Evolutionary conservation across 345 rosid genomes (phyloP), one percentile per base, ranked within the genome.

Genomic region (Excoecaria agallocha): DNA sequence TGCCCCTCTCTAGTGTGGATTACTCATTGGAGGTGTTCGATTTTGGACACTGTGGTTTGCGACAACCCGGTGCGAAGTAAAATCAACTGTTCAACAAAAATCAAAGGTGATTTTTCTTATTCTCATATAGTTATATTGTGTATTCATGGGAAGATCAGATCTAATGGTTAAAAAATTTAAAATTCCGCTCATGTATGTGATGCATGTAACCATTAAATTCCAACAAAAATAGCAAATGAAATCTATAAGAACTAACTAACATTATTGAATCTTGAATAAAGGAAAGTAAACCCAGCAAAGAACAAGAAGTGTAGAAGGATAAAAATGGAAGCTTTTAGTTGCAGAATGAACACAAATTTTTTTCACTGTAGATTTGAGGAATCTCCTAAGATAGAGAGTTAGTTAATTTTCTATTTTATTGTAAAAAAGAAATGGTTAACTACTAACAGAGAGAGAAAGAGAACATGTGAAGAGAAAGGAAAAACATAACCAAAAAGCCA

Each of bases 311-410:
- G 74, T 39, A 68, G 74, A 76, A 76, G 67, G 5, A 58, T 10
- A 82, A 52, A 57, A 78, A 71, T 16, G 48, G 65, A 49, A 52
- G 71, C 5, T 30, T 67, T 67, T 49, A 22, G 25, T 20, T 19
- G 70, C 52, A 65, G 46, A 76, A 66, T 5, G 73, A 79, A 70
- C 75, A 69, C 46, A 71, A 46, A 48, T 37, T 64, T 79, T 30
- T 77, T 81, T 70, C 72, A 84, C 89, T 74, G 82, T 79, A 82
- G 91, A 90, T 85, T 89, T 86, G 77, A 74, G 70, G 80, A 86
- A 66, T 75, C 75, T 79, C 45, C 60, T 68, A 75, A 76, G 76
- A 61, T 76, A 76, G 66, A 37, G 72, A 82, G 87, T 87, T 83
- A 82, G 81, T 73, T 72, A 58, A 68, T 76, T 68, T 82, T 85